A percentile compares a stretch with the other conserved stretches of the same genome.
These are phyloP conservation scores for Metschnikowia shivogae DNA, from an alignment of 805 yeast species.

Conservation along the genomic window DNA sequence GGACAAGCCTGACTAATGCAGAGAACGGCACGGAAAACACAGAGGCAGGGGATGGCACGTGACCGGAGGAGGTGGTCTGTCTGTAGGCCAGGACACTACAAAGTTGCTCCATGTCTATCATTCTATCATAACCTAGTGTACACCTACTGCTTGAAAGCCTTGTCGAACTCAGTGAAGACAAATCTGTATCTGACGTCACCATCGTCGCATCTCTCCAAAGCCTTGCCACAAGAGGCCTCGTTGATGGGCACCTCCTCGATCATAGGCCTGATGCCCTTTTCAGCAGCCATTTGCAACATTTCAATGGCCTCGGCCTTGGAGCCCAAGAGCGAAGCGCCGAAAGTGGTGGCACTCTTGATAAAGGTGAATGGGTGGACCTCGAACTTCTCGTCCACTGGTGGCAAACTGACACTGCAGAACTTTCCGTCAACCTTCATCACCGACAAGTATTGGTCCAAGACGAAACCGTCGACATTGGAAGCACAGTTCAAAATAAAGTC, in stretches of 20 bases:
- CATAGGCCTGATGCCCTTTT: conserved; percentile 58
- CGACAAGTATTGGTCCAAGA: conserved; percentile 43
- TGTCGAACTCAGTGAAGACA: conserved; percentile 53
- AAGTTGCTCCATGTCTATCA: neutral
- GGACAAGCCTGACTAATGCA: too few relatives aligned
- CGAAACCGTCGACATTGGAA: conserved; percentile 47
- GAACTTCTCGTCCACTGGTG: conserved; percentile 42
- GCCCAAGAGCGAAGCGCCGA: conserved; percentile 60
- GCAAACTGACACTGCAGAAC: conserved; percentile 65
- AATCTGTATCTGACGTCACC: conserved; percentile 64
- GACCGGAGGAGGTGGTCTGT: too few relatives aligned
- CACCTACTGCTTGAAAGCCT: conserved; percentile 29
- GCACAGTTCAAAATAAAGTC: conserved; percentile 55
- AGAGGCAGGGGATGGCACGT: too few relatives aligned
- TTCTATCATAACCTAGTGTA: neutral
- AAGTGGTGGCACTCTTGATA: conserved; percentile 45
- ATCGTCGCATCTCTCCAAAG: conserved; percentile 48
- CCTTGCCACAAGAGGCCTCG: conserved; percentile 50
- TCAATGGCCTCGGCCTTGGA: conserved; percentile 61
- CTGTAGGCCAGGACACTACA: too few relatives aligned
- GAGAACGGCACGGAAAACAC: too few relatives aligned
- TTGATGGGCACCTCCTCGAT: conserved; percentile 54
- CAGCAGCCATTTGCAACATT: conserved; percentile 61
- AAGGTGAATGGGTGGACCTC: conserved; percentile 49
- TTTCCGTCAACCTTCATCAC: conserved; percentile 55